A percentile compares a stretch with the other conserved stretches of the same genome.
Conservation (phyloP, 306 rosid genomes). For the Canavalia ensiformis region DNA sequence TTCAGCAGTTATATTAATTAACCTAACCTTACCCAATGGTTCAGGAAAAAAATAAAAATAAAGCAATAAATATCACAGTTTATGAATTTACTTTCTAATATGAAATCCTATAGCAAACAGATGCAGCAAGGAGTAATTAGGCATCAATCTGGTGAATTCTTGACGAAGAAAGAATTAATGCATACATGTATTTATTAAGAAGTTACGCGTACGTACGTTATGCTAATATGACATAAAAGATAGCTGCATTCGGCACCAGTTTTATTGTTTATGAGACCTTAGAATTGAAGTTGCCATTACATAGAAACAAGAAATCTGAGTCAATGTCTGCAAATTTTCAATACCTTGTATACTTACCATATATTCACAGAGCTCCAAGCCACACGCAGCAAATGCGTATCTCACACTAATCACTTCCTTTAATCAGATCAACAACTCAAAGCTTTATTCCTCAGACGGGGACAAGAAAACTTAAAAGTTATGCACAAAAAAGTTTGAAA, state of each 20-base stretch:
- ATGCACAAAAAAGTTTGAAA: conserved; percentile 20
- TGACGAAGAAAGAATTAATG: conserved; percentile 39
- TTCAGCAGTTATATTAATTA: neutral
- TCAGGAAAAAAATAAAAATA: neutral
- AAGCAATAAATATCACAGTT: neutral
- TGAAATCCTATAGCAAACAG: conserved; percentile 25
- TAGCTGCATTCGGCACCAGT: conserved; percentile 21
- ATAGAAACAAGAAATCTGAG: conserved; percentile 41
- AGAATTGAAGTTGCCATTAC: conserved; percentile 33
- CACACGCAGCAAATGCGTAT: conserved; percentile 38
- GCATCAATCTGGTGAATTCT: conserved; percentile 42
- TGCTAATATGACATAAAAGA: conserved; percentile 26
- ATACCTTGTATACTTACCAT: conserved; percentile 38
- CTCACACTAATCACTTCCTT: conserved; percentile 34
- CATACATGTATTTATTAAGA: neutral
- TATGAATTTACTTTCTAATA: conserved; percentile 18
- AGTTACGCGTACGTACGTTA: neutral
- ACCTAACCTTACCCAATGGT: neutral
- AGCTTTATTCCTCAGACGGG: conserved; percentile 28
- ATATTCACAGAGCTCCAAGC: conserved; percentile 35
- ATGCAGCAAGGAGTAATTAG: neutral
- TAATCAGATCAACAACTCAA: conserved; percentile 46
- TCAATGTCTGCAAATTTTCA: conserved; percentile 51
- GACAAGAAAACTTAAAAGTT: conserved; percentile 19
- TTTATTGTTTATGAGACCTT: conserved; percentile 25